Percentiles rank a stretch among this genome's conserved stretches.
Conservation (phyloP, 2,329 filamentous ascomycete species). For the Aspergillus awamori region DNA sequence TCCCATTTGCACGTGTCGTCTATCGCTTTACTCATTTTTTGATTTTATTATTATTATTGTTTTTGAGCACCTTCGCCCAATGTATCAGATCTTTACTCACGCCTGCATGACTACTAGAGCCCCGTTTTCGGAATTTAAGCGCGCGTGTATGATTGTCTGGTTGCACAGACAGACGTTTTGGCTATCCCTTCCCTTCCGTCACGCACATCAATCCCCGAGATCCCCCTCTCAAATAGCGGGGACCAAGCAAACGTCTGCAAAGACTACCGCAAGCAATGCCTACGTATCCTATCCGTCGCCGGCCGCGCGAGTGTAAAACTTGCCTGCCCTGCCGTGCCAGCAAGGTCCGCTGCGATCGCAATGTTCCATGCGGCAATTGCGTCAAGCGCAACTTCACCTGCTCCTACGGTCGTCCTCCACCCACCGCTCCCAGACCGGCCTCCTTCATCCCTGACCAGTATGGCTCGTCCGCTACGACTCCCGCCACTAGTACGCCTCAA, state of each 20-base stretch:
- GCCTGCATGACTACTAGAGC: not conserved
- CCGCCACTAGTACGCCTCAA: conserved; percentile 22
- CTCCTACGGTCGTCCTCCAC: conserved; percentile 37
- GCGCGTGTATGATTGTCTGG: not conserved
- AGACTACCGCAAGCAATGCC: conserved; percentile 29
- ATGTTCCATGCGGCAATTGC: conserved; percentile 45
- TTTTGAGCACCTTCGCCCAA: not conserved
- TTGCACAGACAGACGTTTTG: conserved; percentile 6
- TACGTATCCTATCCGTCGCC: conserved; percentile 40
- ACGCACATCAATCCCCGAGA: conserved; percentile 7
- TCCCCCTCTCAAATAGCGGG: conserved; percentile 14
- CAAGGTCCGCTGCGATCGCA: conserved; percentile 53
- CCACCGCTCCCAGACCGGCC: conserved; percentile 20
- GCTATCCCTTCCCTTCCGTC: conserved; percentile 1
- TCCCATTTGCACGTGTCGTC: not conserved
- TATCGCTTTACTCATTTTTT: not conserved
- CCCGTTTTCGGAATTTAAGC: not conserved
- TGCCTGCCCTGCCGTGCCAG: conserved; percentile 53
- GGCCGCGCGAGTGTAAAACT: conserved; percentile 48
- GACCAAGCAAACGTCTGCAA: conserved; percentile 5
- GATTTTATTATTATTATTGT: not conserved
- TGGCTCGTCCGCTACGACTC: conserved; percentile 18
- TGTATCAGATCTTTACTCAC: not conserved
- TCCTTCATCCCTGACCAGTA: conserved; percentile 15
- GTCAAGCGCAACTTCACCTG: conserved; percentile 46